phyloP scores from a whole-genome alignment of 2,329 filamentous ascomycete genomes.

The Phialemonium atrogriseum region DNA sequence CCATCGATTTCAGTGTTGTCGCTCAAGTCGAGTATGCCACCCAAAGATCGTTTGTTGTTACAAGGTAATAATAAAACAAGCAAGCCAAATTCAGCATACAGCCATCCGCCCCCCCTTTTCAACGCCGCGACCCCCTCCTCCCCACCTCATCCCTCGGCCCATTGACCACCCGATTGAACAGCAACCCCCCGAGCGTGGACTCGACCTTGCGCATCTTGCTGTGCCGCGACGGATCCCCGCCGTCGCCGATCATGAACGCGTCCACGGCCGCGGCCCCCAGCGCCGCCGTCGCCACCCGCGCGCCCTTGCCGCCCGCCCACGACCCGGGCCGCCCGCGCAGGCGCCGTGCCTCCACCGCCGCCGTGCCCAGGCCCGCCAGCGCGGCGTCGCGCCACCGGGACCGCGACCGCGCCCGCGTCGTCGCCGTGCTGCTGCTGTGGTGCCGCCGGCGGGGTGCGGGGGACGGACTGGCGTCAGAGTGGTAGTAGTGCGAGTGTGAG shows the following conservation, averaged over 20 bases:
- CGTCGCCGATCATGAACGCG: conserved; percentile 6
- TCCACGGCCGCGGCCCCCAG: conserved; percentile 16
- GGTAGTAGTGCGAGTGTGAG: conserved; percentile 1
- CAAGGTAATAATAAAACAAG: no score
- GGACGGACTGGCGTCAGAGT: conserved; percentile 12
- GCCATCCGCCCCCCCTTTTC: no score
- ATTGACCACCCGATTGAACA: conserved; percentile 16
- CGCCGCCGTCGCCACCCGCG: conserved; percentile 15
- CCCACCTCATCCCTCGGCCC: conserved; percentile 13
- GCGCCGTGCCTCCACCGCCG: conserved; percentile 1
- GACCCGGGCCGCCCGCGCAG: conserved; percentile 11
- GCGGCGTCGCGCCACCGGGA: neutral
- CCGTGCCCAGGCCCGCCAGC: neutral
- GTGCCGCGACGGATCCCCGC: conserved; percentile 1
- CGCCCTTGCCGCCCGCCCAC: conserved; percentile 15
- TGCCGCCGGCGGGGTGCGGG: neutral
- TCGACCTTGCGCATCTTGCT: conserved; percentile 4
- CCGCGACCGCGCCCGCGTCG: neutral
- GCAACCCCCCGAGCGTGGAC: conserved; percentile 12
- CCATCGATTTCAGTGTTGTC: no score
- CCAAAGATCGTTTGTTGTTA: no score
- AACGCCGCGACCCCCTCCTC: neutral
- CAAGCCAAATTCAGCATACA: no score
- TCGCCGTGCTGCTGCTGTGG: neutral
- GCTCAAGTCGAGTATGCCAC: no score